These are phyloP conservation scores for Silene coronaria DNA, from an alignment of 179 eudicot genomes.

Conservation along the genomic window DNA sequence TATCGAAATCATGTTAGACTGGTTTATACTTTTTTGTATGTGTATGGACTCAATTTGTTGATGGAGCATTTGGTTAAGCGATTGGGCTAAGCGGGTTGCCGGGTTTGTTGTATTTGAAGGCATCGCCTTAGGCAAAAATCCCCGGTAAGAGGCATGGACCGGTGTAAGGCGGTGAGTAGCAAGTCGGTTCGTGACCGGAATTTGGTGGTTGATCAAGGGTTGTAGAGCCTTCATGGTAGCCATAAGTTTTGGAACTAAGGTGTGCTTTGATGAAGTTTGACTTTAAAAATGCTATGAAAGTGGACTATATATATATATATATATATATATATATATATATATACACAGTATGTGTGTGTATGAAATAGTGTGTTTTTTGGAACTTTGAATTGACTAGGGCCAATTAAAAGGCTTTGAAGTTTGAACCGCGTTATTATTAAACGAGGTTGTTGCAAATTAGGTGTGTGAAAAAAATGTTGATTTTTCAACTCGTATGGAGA, in stretches of 20 bases:
- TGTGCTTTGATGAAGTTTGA: not conserved
- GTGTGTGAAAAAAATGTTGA: constrained; percentile 8
- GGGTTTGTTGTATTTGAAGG: constrained; percentile 18
- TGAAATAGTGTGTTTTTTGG: too few species aligned
- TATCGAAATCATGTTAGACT: constrained; percentile 13
- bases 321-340: too few species aligned
- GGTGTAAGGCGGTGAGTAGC: not conserved
- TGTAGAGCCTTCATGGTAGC: constrained; percentile 24
- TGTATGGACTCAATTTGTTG: constrained; percentile 38
- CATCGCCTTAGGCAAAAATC: not conserved
- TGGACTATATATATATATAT: not conserved
- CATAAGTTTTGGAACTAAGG: not conserved
- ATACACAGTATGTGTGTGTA: too few species aligned
- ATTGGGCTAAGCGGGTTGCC: constrained; percentile 36
- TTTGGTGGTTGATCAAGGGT: constrained; percentile 23
- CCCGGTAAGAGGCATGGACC: constrained; percentile 8
- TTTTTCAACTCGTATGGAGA: not conserved
- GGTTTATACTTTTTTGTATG: constrained; percentile 20
- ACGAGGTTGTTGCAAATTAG: not conserved
- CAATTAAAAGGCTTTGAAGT: not conserved
- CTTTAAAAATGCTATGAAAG: not conserved
- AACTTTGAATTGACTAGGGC: not conserved
- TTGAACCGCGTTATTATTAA: not conserved
- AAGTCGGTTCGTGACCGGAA: constrained; percentile 9
- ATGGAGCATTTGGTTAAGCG: constrained; percentile 38